Base-by-base conservation (phyloP, 805 yeast genomes). In the Hanseniaspora lindneri region DNA sequence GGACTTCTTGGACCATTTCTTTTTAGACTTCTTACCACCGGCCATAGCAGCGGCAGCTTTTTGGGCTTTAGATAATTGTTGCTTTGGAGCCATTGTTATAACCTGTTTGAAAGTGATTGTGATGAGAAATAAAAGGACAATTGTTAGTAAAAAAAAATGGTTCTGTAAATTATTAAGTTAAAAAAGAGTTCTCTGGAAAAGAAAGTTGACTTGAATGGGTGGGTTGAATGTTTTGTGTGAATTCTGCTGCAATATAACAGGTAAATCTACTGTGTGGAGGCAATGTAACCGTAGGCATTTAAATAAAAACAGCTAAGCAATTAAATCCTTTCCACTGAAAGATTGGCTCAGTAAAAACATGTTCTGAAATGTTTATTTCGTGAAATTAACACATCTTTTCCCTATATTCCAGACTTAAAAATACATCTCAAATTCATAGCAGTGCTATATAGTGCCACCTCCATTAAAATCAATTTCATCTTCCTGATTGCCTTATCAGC, bases 1-100 rank as follows among this genome's bases (percentile, higher is more conserved):
- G 82, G 94, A 87, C 75, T 96, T 96, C 82, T 89, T 88, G 83
- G 94, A 84, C 98, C 97, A 92, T 95, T 92, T 92, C 94, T 92
- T 89, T 87, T 92, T 92, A 75, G 95, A 86, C 71, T 89, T 87
- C 84, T 88, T 88, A 82, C 96, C 95, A 83, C 96, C 96, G 73
- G 96, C 96, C 82, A 86, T 78, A 73, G 96, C 97, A 78, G 97
- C 97, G 69, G 97, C 96, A 70, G 96, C 96, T 80, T 89, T 89
- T 70, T 96, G 96, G 75, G 96, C 96, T 79, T 89, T 89, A 69
- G 96, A 83, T 75, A 86, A 88, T 81, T 89, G 96, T 77, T 85
- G 77, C 78, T 89, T 89, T 79, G 96, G 96, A 75, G 96, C 95
- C 96, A 89, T 86, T 73, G 80, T 75, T 62, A 42, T 53, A 41